Evolutionary conservation across 2,329 filamentous ascomycete species (phyloP).

Genomic region (Colletotrichum destructivum): DNA sequence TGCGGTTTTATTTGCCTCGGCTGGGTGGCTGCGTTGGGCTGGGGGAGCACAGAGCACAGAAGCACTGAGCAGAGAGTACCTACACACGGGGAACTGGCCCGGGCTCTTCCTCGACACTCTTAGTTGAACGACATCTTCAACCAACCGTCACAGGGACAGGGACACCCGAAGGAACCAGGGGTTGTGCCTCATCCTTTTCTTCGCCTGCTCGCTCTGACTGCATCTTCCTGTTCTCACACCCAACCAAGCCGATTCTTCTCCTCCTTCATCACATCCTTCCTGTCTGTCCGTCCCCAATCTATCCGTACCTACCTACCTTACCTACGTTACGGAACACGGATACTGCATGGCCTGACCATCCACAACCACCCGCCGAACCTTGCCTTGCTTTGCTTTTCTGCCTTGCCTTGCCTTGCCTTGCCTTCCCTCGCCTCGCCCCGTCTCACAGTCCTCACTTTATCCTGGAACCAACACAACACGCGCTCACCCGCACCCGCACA

Average conservation of each 20-base stretch:
- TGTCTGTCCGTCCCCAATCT: no score
- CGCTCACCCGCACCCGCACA: neutral
- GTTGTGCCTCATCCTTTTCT: constrained; percentile 5
- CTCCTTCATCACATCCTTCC: constrained; percentile 20
- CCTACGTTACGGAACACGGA: neutral
- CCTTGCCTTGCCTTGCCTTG: neutral
- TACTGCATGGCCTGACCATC: constrained; percentile 4
- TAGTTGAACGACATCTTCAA: constrained; percentile 42
- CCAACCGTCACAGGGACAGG: constrained; percentile 24
- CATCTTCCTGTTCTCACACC: neutral
- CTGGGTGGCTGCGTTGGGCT: constrained; percentile 17
- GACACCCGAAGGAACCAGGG: no score
- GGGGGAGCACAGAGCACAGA: constrained; percentile 2
- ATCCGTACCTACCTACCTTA: no score
- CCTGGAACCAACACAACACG: constrained; percentile 8
- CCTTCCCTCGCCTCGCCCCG: neutral
- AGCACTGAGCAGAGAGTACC: constrained; percentile 5
- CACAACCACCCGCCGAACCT: neutral
- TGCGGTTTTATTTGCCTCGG: constrained; percentile 24
- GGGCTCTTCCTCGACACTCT: constrained; percentile 30
- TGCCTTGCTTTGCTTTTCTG: neutral
- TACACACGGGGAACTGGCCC: constrained; percentile 35
- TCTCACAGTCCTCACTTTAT: constrained; percentile 5
- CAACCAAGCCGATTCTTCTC: constrained; percentile 5
- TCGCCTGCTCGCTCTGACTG: neutral